phyloP scores from a whole-genome alignment of 306 rosid genomes.

The Lathyrus tuberosus region DNA sequence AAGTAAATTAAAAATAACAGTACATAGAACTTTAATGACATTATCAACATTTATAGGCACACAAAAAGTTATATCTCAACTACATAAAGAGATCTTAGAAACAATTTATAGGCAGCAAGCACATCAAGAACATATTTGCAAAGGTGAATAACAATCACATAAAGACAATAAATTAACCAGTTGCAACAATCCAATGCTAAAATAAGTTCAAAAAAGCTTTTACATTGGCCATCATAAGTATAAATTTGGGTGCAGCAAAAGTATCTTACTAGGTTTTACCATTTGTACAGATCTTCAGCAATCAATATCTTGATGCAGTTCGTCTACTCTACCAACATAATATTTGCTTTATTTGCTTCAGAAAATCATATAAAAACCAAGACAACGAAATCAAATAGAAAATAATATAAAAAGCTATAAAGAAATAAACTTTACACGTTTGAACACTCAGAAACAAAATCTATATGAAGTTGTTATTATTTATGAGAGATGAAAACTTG shows the following conservation, averaged over 20 bases:
- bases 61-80: neutral
- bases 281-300: conserved; percentile 6
- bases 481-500: no score
- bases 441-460: no score
- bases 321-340: conserved; percentile 15
- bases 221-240: neutral
- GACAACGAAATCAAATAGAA: no score
- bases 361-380: no score
- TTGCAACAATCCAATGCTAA: neutral
- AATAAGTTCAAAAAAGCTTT: neutral
- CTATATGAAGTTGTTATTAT: no score
- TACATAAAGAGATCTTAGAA: neutral
- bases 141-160: no score
- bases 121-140: no score
- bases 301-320: conserved; percentile 34
- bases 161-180: no score
- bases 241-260: neutral
- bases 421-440: no score
- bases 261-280: conserved; percentile 22
- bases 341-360: no score
- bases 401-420: no score
- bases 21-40: neutral
- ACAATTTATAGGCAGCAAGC: neutral
- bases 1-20: neutral
- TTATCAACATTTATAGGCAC: neutral